phyloP scores from a whole-genome alignment of 2,329 filamentous ascomycete species.

The Alternaria gansuensis region DNA sequence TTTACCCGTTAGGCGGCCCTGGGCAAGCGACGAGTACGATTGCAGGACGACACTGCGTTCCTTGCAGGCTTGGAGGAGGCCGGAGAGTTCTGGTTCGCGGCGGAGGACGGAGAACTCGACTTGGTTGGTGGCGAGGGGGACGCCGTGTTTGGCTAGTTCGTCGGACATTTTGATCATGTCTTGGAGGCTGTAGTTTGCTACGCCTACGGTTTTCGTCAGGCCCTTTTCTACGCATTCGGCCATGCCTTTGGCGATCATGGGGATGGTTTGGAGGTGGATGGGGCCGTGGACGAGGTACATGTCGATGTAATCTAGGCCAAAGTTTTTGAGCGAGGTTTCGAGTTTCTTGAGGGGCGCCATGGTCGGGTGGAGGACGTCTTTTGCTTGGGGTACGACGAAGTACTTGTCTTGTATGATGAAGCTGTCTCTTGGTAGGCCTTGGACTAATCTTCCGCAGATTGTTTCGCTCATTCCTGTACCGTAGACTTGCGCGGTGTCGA shows the following conservation, averaged over 20 bases:
- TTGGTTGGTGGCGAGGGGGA: slow-evolving; percentile 57
- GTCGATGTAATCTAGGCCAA: slow-evolving; percentile 9
- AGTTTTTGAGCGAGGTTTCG: slow-evolving; percentile 6
- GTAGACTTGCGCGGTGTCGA: slow-evolving; percentile 10
- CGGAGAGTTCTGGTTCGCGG: slow-evolving; percentile 53
- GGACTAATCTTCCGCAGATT: slow-evolving; percentile 6
- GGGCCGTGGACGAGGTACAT: slow-evolving; percentile 7
- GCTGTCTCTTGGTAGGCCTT: slow-evolving; percentile 4
- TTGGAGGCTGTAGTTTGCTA: slow-evolving; percentile 5
- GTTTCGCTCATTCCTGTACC: slow-evolving; percentile 8
- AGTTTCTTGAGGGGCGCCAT: slow-evolving; percentile 9
- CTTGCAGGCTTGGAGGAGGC: slow-evolving; percentile 50
- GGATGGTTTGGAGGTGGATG: slow-evolving; percentile 7
- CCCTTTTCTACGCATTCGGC: slow-evolving; percentile 7
- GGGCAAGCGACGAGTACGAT: slow-evolving; percentile 54
- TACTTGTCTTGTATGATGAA: slow-evolving; percentile 10
- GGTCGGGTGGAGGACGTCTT: slow-evolving; percentile 5
- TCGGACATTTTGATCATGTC: slow-evolving; percentile 11
- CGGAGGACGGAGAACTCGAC: slow-evolving; percentile 58
- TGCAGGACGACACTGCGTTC: slow-evolving; percentile 56
- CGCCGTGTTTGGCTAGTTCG: slow-evolving; percentile 7
- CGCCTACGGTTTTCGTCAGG: slow-evolving; percentile 3
- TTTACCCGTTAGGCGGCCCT: slow-evolving; percentile 43
- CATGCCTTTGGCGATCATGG: slow-evolving; percentile 10
- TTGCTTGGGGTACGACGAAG: slow-evolving; percentile 9